Conservation (phyloP, 371 early-diverging fungal genomes). For the Gilbertella persicaria region DNA sequence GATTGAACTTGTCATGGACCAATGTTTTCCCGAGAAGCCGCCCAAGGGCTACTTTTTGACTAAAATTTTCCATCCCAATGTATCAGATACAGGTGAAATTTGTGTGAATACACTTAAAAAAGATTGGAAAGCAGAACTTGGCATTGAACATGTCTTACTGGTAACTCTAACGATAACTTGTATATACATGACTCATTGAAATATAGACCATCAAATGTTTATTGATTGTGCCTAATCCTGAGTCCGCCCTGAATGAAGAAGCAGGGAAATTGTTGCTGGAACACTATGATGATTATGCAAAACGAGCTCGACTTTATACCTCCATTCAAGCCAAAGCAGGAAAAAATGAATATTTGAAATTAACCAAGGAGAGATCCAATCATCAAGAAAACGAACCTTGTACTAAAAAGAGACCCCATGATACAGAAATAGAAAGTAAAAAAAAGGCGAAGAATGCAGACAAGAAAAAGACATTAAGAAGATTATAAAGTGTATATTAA, state of each 20-base stretch:
- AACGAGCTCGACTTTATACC: conserved; percentile 76
- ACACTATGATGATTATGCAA: conserved; percentile 80
- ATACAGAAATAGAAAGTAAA: conserved; percentile 1
- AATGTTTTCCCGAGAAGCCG: conserved; percentile 73
- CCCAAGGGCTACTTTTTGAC: conserved; percentile 84
- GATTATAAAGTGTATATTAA: conserved; percentile 15
- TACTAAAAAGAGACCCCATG: conserved; percentile 4
- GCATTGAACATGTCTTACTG: conserved; percentile 80
- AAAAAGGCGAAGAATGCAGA: conserved; percentile 18
- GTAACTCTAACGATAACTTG: conserved; percentile 44
- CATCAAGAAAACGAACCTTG: conserved; percentile 5
- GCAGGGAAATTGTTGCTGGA: conserved; percentile 88
- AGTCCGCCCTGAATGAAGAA: conserved; percentile 92
- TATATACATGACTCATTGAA: not conserved
- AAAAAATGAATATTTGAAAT: conserved; percentile 23
- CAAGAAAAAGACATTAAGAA: conserved; percentile 24
- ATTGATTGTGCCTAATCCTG: conserved; percentile 91
- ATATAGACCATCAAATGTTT: conserved; percentile 84
- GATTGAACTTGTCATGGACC: conserved; percentile 60
- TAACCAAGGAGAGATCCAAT: conserved; percentile 11
- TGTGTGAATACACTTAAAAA: conserved; percentile 92
- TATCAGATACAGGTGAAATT: conserved; percentile 82
- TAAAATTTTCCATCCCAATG: conserved; percentile 94
- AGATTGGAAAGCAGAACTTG: conserved; percentile 87
- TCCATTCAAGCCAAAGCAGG: conserved; percentile 70